Evolutionary conservation across 2,329 filamentous ascomycete genomes (phyloP).

Genomic region (Emydomyces testavorans): DNA sequence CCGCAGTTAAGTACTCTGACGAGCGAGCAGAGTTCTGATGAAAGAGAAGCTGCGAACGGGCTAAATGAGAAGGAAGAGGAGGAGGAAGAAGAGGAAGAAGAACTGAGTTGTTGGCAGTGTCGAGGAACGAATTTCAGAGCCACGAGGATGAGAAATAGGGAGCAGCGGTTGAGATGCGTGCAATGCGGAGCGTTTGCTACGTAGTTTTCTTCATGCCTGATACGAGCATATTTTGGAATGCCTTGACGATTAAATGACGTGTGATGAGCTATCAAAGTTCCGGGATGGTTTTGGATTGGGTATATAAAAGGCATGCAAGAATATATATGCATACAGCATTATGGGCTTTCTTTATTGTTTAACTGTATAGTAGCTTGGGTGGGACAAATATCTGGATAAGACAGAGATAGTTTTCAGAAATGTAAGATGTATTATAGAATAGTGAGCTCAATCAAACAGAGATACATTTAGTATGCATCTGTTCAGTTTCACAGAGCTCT

Average conservation of each 20-base stretch:
- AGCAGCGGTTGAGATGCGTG: slow-evolving; percentile 50
- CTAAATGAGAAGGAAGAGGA: slow-evolving; percentile 18
- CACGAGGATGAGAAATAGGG: slow-evolving; percentile 42
- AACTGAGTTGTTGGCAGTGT: slow-evolving; percentile 49
- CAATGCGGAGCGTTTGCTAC: slow-evolving; percentile 33
- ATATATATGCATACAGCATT: too few species aligned
- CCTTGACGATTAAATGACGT: not conserved
- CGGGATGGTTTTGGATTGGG: not conserved
- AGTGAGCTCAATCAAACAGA: too few species aligned
- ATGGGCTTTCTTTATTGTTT: too few species aligned
- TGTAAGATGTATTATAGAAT: too few species aligned
- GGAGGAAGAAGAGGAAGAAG: slow-evolving; percentile 37
- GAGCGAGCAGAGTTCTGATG: slow-evolving; percentile 16
- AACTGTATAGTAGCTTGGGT: not conserved
- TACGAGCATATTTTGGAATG: not conserved
- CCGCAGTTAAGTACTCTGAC: not conserved
- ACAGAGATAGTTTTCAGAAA: too few species aligned
- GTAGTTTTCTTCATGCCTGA: slow-evolving; percentile 1
- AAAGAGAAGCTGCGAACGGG: slow-evolving; percentile 36
- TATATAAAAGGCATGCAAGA: too few species aligned
- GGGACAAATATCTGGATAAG: too few species aligned
- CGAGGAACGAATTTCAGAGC: slow-evolving; percentile 52
- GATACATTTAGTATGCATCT: too few species aligned
- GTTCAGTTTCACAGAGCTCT: not conserved
- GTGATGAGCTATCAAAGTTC: not conserved